Conservation (phyloP, 2,329 filamentous ascomycete genomes). For the Epichloe sibirici region DNA sequence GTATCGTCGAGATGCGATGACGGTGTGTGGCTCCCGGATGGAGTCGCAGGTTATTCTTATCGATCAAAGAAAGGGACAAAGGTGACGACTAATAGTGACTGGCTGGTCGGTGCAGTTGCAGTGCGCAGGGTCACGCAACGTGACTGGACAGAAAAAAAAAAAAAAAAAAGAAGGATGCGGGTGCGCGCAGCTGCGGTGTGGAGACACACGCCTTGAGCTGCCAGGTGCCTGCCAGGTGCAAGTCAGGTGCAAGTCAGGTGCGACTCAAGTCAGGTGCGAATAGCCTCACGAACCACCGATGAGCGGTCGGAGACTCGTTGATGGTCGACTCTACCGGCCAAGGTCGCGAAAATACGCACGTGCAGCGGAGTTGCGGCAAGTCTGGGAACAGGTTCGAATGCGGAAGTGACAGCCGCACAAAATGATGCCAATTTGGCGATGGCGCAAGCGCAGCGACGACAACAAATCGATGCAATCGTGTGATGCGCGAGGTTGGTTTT, state of each 20-base stretch:
- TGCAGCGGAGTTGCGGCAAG: slow-evolving; percentile 12
- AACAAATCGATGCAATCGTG: slow-evolving; percentile 28
- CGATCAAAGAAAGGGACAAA: background rate
- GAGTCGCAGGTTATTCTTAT: background rate
- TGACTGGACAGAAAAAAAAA: slow-evolving; percentile 12
- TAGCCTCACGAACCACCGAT: slow-evolving; percentile 25
- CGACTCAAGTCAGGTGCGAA: slow-evolving; percentile 19
- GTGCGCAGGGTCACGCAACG: slow-evolving; percentile 8
- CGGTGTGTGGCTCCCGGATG: background rate
- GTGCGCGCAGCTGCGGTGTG: slow-evolving; percentile 7
- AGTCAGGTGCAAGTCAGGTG: background rate
- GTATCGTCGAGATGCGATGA: slow-evolving; percentile 4
- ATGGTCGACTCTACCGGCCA: slow-evolving; percentile 5
- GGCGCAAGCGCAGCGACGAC: slow-evolving; percentile 20
- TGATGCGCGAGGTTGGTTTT: slow-evolving; percentile 14
- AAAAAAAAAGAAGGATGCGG: slow-evolving; percentile 4
- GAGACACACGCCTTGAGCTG: slow-evolving; percentile 6
- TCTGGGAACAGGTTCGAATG: slow-evolving; percentile 16
- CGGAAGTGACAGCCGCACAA: slow-evolving; percentile 19
- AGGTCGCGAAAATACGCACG: slow-evolving; percentile 10
- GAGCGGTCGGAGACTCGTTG: slow-evolving; percentile 10
- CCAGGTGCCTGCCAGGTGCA: slow-evolving; percentile 5
- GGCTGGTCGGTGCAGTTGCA: slow-evolving; percentile 4
- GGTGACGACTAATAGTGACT: background rate
- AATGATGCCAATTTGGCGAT: slow-evolving; percentile 26